phyloP scores from a whole-genome alignment of 2,329 filamentous ascomycete genomes.

The Cladosporium phlei region DNA sequence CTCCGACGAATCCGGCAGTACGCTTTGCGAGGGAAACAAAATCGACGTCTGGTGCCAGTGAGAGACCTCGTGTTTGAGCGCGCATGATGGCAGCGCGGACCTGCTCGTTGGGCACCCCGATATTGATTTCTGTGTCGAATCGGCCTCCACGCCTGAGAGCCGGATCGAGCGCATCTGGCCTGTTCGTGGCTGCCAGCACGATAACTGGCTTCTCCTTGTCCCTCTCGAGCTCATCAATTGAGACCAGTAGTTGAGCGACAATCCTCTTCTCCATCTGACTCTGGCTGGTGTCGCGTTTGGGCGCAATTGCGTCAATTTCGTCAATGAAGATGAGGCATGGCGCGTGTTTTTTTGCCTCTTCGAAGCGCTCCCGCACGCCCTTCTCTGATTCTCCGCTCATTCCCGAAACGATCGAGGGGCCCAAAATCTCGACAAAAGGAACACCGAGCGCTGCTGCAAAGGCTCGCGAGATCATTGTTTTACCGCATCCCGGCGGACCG shows the following conservation, averaged over 20 bases:
- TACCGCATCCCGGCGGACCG: conserved; percentile 80
- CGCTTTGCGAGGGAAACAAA: conserved; percentile 69
- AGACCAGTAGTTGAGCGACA: conserved; percentile 74
- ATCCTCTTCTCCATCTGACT: conserved; percentile 88
- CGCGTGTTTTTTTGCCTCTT: conserved; percentile 78
- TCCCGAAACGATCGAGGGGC: conserved; percentile 74
- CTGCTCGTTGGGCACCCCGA: conserved; percentile 76
- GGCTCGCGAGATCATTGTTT: conserved; percentile 77
- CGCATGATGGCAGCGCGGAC: conserved; percentile 74
- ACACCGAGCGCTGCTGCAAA: conserved; percentile 71
- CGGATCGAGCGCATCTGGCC: conserved; percentile 79
- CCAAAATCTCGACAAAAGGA: conserved; percentile 76
- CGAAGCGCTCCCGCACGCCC: conserved; percentile 77
- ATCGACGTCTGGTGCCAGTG: conserved; percentile 65
- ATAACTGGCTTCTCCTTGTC: conserved; percentile 70
- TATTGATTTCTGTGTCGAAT: conserved; percentile 80
- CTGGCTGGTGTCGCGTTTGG: conserved; percentile 76
- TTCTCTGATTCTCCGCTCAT: conserved; percentile 90
- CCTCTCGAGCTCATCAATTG: conserved; percentile 73
- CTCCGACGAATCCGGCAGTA: conserved; percentile 89
- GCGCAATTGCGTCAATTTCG: conserved; percentile 85
- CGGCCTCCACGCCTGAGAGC: conserved; percentile 67
- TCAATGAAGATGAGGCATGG: conserved; percentile 91
- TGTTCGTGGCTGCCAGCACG: conserved; percentile 85
- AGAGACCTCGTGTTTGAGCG: conserved; percentile 63